A percentile compares a stretch with the other conserved stretches of the same genome.
These are phyloP conservation scores for Colletotrichum paranaense DNA, from an alignment of 2,329 filamentous ascomycete species.

Conservation along the genomic window DNA sequence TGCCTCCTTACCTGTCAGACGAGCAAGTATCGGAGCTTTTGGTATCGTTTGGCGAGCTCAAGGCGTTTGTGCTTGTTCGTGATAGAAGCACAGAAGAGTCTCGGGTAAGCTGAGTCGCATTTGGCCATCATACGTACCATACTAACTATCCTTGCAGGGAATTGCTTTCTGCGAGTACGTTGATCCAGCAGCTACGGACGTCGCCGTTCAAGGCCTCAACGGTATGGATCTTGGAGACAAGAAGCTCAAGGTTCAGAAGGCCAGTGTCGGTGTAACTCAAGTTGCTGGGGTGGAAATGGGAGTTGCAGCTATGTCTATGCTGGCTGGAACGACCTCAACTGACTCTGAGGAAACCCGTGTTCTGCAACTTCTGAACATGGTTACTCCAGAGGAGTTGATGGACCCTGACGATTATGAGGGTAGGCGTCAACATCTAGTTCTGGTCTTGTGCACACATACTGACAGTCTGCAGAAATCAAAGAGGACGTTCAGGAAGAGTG, in stretches of 20 bases:
- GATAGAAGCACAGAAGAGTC: conserved; percentile 88
- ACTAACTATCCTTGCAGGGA: conserved; percentile 67
- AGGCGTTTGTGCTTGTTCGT: conserved; percentile 90
- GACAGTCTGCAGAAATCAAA: conserved; percentile 79
- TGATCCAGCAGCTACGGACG: conserved; percentile 80
- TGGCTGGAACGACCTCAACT: conserved; percentile 86
- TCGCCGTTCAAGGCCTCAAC: conserved; percentile 91
- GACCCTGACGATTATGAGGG: conserved; percentile 96
- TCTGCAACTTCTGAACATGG: conserved; percentile 96
- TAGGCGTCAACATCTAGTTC: conserved; percentile 51
- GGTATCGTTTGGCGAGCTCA: conserved; percentile 90
- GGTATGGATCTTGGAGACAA: conserved; percentile 93
- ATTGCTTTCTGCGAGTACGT: conserved; percentile 97
- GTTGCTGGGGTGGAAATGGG: conserved; percentile 93
- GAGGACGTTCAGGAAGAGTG: conserved; percentile 96
- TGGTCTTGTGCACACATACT: background rate
- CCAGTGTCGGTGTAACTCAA: conserved; percentile 94
- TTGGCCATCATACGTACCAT: background rate
- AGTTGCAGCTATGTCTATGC: conserved; percentile 97
- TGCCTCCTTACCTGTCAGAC: conserved; percentile 88
- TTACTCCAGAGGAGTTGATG: conserved; percentile 93
- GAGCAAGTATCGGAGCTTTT: conserved; percentile 93
- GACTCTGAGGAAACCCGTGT: conserved; percentile 86
- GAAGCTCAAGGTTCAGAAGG: conserved; percentile 85
- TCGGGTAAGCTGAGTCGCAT: conserved; percentile 69